Evolutionary conservation across 768 basidiomycete species (phyloP).

Genomic region (Leccinum disarticulatum): DNA sequence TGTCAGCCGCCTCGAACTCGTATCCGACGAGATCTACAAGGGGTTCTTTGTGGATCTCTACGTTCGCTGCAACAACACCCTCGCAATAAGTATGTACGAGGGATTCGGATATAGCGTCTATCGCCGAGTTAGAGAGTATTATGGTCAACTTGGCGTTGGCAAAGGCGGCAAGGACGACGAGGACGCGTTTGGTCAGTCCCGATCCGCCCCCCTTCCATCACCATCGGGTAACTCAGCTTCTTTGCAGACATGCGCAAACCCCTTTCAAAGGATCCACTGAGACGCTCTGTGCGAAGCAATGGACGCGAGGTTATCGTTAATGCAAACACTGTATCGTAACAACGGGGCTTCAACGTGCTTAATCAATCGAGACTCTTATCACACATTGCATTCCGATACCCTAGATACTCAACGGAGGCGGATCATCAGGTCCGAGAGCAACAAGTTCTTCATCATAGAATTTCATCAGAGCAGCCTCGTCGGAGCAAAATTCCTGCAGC

Average conservation of each 20-base stretch:
- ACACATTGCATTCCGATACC: slow-evolving; percentile 9
- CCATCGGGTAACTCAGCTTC: not conserved
- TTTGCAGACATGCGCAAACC: slow-evolving; percentile 71
- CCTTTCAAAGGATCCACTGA: slow-evolving; percentile 55
- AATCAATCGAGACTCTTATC: slow-evolving; percentile 5
- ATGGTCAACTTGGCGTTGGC: slow-evolving; percentile 72
- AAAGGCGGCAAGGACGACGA: slow-evolving; percentile 81
- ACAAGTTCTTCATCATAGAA: slow-evolving; percentile 79
- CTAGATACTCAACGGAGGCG: slow-evolving; percentile 46
- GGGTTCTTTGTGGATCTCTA: slow-evolving; percentile 95
- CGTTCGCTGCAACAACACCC: slow-evolving; percentile 81
- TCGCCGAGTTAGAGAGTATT: slow-evolving; percentile 87
- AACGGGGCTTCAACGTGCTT: slow-evolving; percentile 6
- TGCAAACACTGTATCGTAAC: slow-evolving; percentile 38
- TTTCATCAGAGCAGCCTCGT: slow-evolving; percentile 47
- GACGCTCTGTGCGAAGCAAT: slow-evolving; percentile 68
- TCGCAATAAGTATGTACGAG: slow-evolving; percentile 93
- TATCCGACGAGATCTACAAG: slow-evolving; percentile 77
- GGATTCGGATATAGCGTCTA: slow-evolving; percentile 92
- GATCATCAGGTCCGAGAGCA: slow-evolving; percentile 43
- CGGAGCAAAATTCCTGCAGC: slow-evolving; percentile 65
- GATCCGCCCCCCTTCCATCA: not conserved
- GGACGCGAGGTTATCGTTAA: slow-evolving; percentile 71
- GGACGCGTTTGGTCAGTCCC: slow-evolving; percentile 83
- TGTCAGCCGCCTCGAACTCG: slow-evolving; percentile 82